Conservation (phyloP, 805 yeast species). For the Starmera caribaea region DNA sequence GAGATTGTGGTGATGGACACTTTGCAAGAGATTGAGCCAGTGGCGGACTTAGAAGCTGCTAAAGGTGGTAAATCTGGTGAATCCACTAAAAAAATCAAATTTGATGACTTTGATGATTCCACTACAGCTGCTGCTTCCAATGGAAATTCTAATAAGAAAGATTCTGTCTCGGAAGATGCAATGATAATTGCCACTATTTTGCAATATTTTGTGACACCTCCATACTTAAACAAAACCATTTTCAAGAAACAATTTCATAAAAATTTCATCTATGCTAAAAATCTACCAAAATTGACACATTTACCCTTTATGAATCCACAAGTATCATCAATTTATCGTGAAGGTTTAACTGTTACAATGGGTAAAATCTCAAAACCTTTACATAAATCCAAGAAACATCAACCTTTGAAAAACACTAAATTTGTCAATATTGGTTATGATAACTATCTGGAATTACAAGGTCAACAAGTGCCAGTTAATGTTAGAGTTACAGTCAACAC, state of each 20-base stretch:
- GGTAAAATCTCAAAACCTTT: slow-evolving; percentile 22
- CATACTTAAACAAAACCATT: slow-evolving; percentile 58
- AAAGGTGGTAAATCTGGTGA: slow-evolving; percentile 14
- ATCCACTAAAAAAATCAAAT: slow-evolving; percentile 19
- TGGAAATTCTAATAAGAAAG: too few relatives aligned
- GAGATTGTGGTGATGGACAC: slow-evolving; percentile 68
- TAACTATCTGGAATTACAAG: slow-evolving; percentile 44
- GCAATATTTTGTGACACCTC: slow-evolving; percentile 80
- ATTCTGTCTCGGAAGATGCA: slow-evolving; percentile 25
- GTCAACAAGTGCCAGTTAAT: slow-evolving; percentile 60
- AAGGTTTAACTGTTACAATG: slow-evolving; percentile 46
- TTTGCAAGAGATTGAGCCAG: slow-evolving; percentile 17
- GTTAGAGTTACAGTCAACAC: slow-evolving; percentile 77
- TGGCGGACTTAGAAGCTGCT: slow-evolving; percentile 12
- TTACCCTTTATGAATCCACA: slow-evolving; percentile 60
- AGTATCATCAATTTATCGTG: slow-evolving; percentile 37
- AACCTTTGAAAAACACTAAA: slow-evolving; percentile 48
- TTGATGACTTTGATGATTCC: slow-evolving; percentile 20
- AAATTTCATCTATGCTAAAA: slow-evolving; percentile 53
- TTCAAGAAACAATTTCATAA: slow-evolving; percentile 38
- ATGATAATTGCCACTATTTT: slow-evolving; percentile 57
- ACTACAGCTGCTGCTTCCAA: slow-evolving; percentile 3
- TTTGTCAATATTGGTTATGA: slow-evolving; percentile 69
- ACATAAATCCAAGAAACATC: slow-evolving; percentile 34
- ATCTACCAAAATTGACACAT: slow-evolving; percentile 61